These are phyloP conservation scores for Pseudogymnoascus sp. DNA, from an alignment of 2,329 filamentous ascomycete species.

Conservation along the genomic window DNA sequence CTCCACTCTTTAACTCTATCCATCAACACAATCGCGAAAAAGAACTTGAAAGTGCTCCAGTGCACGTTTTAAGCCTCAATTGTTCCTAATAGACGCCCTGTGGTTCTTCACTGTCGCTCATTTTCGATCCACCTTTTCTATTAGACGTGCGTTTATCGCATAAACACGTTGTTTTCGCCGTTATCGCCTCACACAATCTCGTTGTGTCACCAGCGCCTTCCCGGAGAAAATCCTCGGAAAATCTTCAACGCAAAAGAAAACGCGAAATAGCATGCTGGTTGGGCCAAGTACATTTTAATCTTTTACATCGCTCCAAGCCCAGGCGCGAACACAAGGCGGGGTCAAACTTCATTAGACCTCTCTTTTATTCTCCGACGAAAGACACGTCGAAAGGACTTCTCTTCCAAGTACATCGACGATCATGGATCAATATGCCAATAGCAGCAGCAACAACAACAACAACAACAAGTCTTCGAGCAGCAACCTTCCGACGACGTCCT, in stretches of 20 bases:
- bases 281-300: not conserved
- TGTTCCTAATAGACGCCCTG: conserved; percentile 1
- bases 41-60: conserved; percentile 7
- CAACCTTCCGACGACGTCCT: conserved; percentile 11
- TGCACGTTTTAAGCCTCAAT: conserved; percentile 6
- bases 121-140: conserved; percentile 3
- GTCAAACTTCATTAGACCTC: conserved; percentile 6
- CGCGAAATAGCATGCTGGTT: conserved; percentile 9
- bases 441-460: not conserved
- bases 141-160: conserved; percentile 7
- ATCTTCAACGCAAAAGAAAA: conserved; percentile 9
- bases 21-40: conserved; percentile 9
- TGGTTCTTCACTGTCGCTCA: conserved; percentile 8
- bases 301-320: conserved; percentile 8
- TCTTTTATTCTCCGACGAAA: not conserved
- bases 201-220: not conserved
- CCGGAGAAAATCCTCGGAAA: conserved; percentile 10
- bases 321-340: conserved; percentile 7
- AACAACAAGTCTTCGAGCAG: conserved; percentile 12
- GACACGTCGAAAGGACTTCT: conserved; percentile 1
- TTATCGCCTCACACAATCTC: conserved; percentile 9
- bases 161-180: conserved; percentile 9
- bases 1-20: conserved; percentile 9
- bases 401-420: conserved; percentile 8
- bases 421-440: conserved; percentile 11